phyloP scores from a whole-genome alignment of 2,329 filamentous ascomycete genomes.

The Xylariaceae sp. region DNA sequence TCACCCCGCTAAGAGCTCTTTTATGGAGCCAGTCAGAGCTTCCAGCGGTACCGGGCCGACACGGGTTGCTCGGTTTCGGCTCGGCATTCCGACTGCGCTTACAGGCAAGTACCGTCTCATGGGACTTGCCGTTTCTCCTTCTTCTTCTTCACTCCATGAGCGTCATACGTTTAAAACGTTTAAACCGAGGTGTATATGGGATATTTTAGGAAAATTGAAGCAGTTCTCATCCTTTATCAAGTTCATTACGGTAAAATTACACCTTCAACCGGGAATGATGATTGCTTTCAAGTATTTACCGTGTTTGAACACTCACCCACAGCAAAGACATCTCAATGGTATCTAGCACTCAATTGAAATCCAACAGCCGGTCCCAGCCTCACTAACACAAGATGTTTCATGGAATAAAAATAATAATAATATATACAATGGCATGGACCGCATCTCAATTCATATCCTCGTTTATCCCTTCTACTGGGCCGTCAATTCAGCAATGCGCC shows the following conservation, averaged over 20 bases:
- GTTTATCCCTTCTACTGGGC: constrained; percentile 27
- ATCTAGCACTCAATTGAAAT: too few relatives aligned
- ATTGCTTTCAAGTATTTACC: too few relatives aligned
- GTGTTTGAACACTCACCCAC: too few relatives aligned
- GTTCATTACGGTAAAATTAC: too few relatives aligned
- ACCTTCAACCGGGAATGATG: too few relatives aligned
- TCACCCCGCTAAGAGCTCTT: not conserved
- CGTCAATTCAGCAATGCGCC: constrained; percentile 74
- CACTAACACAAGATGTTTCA: not conserved
- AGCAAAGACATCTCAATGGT: too few relatives aligned
- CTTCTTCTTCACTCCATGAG: too few relatives aligned
- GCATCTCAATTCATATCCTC: not conserved
- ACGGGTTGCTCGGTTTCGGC: not conserved
- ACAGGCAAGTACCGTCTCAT: not conserved
- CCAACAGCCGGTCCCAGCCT: not conserved
- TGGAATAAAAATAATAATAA: not conserved
- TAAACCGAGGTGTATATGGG: too few relatives aligned
- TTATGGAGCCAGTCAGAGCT: not conserved
- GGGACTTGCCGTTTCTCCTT: too few relatives aligned
- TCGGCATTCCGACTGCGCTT: not conserved
- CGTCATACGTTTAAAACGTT: too few relatives aligned
- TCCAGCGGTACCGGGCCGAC: not conserved
- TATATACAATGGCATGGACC: not conserved
- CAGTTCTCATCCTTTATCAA: too few relatives aligned
- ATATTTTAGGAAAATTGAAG: too few relatives aligned